Conservation (phyloP, 1,284 basidiomycete species). For the Pyrrhoderma noxium region DNA sequence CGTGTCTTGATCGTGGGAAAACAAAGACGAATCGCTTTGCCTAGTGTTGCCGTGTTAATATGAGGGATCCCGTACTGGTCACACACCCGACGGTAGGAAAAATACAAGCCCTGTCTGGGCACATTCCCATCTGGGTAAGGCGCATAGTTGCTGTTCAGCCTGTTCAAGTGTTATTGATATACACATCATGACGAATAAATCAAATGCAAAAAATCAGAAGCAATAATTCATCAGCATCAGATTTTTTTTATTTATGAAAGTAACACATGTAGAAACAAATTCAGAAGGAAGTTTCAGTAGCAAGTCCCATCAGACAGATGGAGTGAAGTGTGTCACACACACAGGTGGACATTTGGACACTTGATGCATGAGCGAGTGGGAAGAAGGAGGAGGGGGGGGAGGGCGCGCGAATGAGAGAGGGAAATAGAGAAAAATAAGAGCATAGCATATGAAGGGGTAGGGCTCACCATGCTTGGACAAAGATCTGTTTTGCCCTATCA, state of each 20-base stretch:
- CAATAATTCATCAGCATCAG: too few species aligned
- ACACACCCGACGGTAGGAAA: slow-evolving; percentile 85
- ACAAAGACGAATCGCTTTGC: slow-evolving; percentile 87
- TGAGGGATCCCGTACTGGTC: slow-evolving; percentile 86
- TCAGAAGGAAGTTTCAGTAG: too few species aligned
- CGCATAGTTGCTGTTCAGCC: slow-evolving; percentile 81
- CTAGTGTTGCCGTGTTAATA: slow-evolving; percentile 90
- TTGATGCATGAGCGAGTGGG: too few species aligned
- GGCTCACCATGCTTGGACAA: slow-evolving; percentile 79
- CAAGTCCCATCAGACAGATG: too few species aligned
- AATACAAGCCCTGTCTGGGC: slow-evolving; percentile 81
- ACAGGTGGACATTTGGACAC: too few species aligned
- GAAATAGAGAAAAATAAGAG: background rate
- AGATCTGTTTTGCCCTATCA: slow-evolving; percentile 82
- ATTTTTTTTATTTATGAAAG: too few species aligned
- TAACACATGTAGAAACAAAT: too few species aligned
- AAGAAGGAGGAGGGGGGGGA: too few species aligned
- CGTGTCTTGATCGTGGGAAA: slow-evolving; percentile 93
- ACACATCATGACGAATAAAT: slow-evolving; percentile 2
- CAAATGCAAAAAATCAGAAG: slow-evolving; percentile 18
- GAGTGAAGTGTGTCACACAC: too few species aligned
- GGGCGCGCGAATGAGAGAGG: background rate
- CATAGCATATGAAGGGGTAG: slow-evolving; percentile 6
- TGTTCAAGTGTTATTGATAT: slow-evolving; percentile 33
- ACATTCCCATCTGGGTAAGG: slow-evolving; percentile 89